phyloP scores from a whole-genome alignment of 306 rosid species.

The Prunus campanulata region DNA sequence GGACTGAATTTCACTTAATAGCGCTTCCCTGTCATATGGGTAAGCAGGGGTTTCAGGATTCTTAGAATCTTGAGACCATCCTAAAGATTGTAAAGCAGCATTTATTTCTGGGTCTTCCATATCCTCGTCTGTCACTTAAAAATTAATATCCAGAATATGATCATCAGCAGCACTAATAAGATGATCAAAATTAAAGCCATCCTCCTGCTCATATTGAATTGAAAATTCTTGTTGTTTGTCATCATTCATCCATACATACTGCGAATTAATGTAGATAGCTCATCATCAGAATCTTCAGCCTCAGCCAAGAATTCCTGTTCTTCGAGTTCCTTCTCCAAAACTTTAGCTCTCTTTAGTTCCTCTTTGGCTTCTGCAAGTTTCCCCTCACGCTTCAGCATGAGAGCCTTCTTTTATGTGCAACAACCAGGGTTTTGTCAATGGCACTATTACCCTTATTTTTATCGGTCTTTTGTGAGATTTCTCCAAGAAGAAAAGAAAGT shows the following conservation, averaged over 20 bases:
- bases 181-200: slow-evolving; percentile 47
- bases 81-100: slow-evolving; percentile 67
- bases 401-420: slow-evolving; percentile 79
- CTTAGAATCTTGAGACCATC: slow-evolving; percentile 65
- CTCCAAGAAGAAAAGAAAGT: slow-evolving; percentile 63
- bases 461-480: slow-evolving; percentile 45
- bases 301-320: slow-evolving; percentile 84
- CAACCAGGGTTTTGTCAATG: slow-evolving; percentile 67
- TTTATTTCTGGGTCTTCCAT: slow-evolving; percentile 84
- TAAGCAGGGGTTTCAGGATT: slow-evolving; percentile 26
- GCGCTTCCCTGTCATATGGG: slow-evolving; percentile 56
- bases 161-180: slow-evolving; percentile 55
- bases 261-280: slow-evolving; percentile 69
- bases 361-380: slow-evolving; percentile 92
- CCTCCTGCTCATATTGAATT: slow-evolving; percentile 29
- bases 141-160: slow-evolving; percentile 40
- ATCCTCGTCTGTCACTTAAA: slow-evolving; percentile 87
- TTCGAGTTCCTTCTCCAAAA: slow-evolving; percentile 80
- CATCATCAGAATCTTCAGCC: slow-evolving; percentile 89
- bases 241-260: slow-evolving; percentile 62
- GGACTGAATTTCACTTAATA: slow-evolving; percentile 59
- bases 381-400: slow-evolving; percentile 84
- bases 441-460: slow-evolving; percentile 35
- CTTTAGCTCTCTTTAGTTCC: slow-evolving; percentile 84
- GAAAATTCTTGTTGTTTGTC: slow-evolving; percentile 48